Evolutionary conservation across 2,329 filamentous ascomycete genomes (phyloP), one percentile per base, ranked within the genome.

Genomic region (Tolypocladium inflatum): DNA sequence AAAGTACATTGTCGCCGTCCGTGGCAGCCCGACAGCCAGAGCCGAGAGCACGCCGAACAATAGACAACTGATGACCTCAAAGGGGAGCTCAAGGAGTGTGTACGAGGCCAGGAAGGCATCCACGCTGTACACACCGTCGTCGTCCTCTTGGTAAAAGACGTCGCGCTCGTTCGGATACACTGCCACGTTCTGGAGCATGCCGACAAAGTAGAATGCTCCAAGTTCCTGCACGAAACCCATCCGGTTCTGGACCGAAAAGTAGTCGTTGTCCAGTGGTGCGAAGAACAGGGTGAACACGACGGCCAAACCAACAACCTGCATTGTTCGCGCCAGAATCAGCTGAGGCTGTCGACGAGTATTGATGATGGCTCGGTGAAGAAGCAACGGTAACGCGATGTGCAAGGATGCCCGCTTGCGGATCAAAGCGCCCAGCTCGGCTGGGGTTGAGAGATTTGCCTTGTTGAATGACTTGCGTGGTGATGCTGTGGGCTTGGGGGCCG

Each of bases 121-220:
- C 1, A 87, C 81, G 4, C 83, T 78, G 67, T 92, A 92, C 2
- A 87, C 84, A 8, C 82, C 80, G 68, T 92, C 89, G 60, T 87
- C 86, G 64, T 89, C 82, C 71, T 92, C 89, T 63, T 86, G 81
- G 66, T 91, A 90, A 68, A 91, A 91, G 0, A 91, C 87, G 58
- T 90, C 87, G 4, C 87, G 79, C 66, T 91, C 88, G 45, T 75
- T 75, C 0, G 88, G 88, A 66, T 91, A 91, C 9, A 89, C 79
- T 3, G 87, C 86, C 4, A 91, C 85, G 65, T 91, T 91, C 69
- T 91, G 87, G 15, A 91, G 78, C 87, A 91, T 90, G 35, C 88
- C 88, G 2, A 89, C 82, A 63, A 89, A 89, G 70, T 89, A 88
- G 41, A 89, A 82, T 0, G 87, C 85, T 1, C 84, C 82, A 37